These are phyloP conservation scores for Triticum urartu DNA, from an alignment of 176 grass and related monocot species.

Conservation along the genomic window DNA sequence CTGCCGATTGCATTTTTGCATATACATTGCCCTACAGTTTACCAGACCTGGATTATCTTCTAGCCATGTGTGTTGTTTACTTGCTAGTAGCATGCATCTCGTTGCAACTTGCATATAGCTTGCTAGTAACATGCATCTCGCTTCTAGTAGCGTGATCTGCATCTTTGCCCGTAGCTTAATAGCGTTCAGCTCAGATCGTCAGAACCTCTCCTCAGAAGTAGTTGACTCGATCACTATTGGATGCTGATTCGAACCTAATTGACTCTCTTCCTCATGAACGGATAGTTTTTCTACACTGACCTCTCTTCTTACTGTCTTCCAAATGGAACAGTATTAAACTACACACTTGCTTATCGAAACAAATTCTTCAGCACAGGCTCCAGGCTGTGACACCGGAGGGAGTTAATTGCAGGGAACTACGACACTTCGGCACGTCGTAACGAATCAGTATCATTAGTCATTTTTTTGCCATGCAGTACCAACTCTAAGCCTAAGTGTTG, in stretches of 20 bases:
- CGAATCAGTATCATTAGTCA: too few relatives aligned
- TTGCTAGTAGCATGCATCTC: not conserved
- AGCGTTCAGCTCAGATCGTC: too few relatives aligned
- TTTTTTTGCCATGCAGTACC: too few relatives aligned
- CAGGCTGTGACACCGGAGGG: not conserved
- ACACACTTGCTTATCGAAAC: not conserved
- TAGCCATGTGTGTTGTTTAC: not conserved
- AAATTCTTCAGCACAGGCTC: not conserved
- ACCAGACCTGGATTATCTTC: not conserved
- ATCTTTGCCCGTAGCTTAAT: too few relatives aligned
- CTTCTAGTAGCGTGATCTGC: not conserved
- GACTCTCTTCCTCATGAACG: not conserved
- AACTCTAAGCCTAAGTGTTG: too few relatives aligned
- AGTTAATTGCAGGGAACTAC: too few relatives aligned
- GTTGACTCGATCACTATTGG: not conserved
- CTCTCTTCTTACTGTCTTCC: not conserved
- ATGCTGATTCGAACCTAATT: too few relatives aligned
- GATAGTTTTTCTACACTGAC: not conserved
- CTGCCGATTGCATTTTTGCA: too few relatives aligned
- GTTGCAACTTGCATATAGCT: not conserved
- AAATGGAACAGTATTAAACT: constrained; percentile 5
- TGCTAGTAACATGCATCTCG: not conserved
- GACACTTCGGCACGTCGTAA: too few relatives aligned
- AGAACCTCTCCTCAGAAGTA: too few relatives aligned
- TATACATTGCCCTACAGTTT: too few relatives aligned